These are phyloP conservation scores for Tilletia caries DNA, from an alignment of 1,284 basidiomycete genomes.

Conservation along the genomic window DNA sequence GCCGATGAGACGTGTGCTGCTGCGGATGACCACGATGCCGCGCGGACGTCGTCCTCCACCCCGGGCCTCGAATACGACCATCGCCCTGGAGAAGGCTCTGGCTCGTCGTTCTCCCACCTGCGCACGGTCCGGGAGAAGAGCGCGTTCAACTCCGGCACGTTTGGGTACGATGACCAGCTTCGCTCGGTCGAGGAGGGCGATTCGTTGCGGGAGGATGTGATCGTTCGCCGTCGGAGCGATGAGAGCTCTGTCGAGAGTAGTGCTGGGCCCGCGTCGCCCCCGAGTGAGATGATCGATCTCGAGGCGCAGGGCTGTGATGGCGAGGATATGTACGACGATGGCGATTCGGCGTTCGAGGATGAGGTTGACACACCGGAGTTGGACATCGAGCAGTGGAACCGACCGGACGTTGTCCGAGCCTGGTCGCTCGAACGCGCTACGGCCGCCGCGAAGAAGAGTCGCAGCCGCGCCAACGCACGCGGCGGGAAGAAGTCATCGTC, in stretches of 20 bases:
- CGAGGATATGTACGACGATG: slow-evolving; percentile 10
- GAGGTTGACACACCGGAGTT: slow-evolving; percentile 8
- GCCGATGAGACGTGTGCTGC: too few relatives aligned
- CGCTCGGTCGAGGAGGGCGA: neutral
- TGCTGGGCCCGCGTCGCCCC: slow-evolving; percentile 26
- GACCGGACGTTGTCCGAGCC: slow-evolving; percentile 43
- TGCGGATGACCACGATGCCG: neutral
- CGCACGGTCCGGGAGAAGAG: neutral
- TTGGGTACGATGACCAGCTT: slow-evolving; percentile 3
- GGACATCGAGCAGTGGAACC: slow-evolving; percentile 20
- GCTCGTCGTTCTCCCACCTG: neutral
- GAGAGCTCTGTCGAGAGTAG: slow-evolving; percentile 29
- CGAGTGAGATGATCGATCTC: slow-evolving; percentile 2
- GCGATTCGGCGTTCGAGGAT: slow-evolving; percentile 14
- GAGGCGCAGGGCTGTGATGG: slow-evolving; percentile 6
- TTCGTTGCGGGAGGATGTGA: slow-evolving; percentile 8
- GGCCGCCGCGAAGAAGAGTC: slow-evolving; percentile 15
- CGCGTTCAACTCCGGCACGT: neutral
- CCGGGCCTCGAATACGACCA: slow-evolving; percentile 1
- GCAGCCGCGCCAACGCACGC: neutral
- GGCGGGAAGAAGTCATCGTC: neutral
- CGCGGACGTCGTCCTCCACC: neutral
- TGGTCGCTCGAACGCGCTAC: slow-evolving; percentile 34
- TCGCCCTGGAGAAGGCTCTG: neutral
- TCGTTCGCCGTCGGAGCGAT: slow-evolving; percentile 3